Evolutionary conservation across 208 protist genomes (phyloP).

Genomic region (Tritrichomonas foetus): DNA sequence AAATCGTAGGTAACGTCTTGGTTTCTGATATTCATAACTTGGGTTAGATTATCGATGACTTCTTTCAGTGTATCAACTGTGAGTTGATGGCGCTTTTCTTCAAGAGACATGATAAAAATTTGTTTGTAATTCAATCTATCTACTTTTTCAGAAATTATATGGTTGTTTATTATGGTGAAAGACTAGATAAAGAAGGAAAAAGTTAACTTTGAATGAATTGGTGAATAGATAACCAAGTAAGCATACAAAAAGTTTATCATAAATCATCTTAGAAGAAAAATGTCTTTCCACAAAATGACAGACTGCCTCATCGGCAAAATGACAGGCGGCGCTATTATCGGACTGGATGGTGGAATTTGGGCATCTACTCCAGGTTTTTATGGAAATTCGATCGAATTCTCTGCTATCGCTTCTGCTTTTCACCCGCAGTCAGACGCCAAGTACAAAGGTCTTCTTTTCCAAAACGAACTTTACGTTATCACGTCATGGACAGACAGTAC

Average conservation of each 20-base stretch:
- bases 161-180: too few species aligned
- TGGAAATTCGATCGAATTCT: neutral
- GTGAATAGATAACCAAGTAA: too few species aligned
- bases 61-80: neutral
- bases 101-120: neutral
- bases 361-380: conserved; percentile 33
- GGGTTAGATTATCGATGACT: neutral
- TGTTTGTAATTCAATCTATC: too few species aligned
- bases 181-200: too few species aligned
- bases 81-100: neutral
- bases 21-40: neutral
- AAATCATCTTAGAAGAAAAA: too few species aligned
- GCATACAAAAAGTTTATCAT: too few species aligned
- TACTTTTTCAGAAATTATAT: too few species aligned
- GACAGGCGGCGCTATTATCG: neutral
- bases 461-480: neutral
- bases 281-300: neutral
- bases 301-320: neutral
- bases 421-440: neutral
- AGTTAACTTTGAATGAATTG: too few species aligned
- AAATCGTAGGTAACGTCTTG: neutral
- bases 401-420: neutral
- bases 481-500: neutral
- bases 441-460: neutral
- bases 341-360: conserved; percentile 27